These are phyloP conservation scores for Marchantia paleacea DNA, from an alignment of 225 moss, liverwort and hornwort genomes.

Conservation along the genomic window DNA sequence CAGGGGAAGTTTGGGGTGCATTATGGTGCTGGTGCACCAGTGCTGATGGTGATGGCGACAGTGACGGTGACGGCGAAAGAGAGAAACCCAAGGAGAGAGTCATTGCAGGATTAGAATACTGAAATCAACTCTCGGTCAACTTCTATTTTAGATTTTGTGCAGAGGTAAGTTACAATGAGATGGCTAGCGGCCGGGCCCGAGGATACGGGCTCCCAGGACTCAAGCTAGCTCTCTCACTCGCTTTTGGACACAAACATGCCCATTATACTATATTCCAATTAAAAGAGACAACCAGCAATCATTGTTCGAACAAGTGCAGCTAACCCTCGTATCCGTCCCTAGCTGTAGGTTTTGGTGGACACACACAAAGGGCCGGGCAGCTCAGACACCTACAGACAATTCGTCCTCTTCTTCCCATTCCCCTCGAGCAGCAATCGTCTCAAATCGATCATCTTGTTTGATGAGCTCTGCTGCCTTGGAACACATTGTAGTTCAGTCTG, in stretches of 20 bases:
- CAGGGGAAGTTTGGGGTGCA: background rate
- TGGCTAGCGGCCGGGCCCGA: background rate
- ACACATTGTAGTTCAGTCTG: background rate
- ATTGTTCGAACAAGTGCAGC: background rate
- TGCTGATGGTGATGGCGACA: no score
- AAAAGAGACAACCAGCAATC: background rate
- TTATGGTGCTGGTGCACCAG: background rate
- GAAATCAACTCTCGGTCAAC: conserved; percentile 3
- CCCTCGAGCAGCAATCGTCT: background rate
- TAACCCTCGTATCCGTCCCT: background rate
- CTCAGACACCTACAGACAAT: background rate
- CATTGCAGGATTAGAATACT: background rate
- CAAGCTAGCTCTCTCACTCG: background rate
- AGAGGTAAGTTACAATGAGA: background rate
- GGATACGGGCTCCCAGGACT: background rate
- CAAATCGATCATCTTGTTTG: background rate
- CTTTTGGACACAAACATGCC: background rate
- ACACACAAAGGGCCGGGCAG: background rate
- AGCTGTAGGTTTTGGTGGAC: background rate
- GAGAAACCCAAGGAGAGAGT: background rate
- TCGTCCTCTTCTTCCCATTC: background rate
- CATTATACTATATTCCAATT: background rate
- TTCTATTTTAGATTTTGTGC: background rate
- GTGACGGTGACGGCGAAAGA: background rate
- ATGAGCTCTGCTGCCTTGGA: background rate